Percentiles rank a stretch among this genome's conserved stretches.
Evolutionary conservation across 257 asterid genomes (phyloP).

Genomic region (Solanum virginianum): DNA sequence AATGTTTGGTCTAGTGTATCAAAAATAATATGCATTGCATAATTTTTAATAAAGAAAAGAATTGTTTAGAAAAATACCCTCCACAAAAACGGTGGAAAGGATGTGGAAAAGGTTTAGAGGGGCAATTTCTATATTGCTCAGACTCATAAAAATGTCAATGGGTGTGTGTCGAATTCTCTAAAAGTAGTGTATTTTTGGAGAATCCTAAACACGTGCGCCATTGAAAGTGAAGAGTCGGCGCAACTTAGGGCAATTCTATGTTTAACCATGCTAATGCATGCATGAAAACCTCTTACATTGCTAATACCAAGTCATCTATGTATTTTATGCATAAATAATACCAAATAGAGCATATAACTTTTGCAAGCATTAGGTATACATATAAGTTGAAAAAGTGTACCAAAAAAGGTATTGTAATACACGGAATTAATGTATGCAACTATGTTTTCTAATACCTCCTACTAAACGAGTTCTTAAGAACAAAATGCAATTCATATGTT

Average conservation of each 20-base stretch:
- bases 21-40: neutral
- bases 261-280: neutral
- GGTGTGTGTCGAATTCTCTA: too few relatives aligned
- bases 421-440: neutral
- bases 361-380: too few relatives aligned
- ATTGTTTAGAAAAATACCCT: neutral
- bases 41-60: neutral
- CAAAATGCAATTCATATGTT: neutral
- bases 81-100: neutral
- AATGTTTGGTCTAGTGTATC: neutral
- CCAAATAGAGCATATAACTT: neutral
- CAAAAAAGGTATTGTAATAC: neutral
- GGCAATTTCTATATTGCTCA: neutral
- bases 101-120: neutral
- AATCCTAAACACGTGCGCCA: too few relatives aligned
- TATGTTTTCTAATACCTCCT: neutral
- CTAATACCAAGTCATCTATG: neutral
- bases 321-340: neutral
- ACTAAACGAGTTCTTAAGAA: neutral
- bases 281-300: neutral
- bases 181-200: too few relatives aligned
- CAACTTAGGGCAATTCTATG: neutral
- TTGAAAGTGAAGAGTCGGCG: too few relatives aligned
- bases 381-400: neutral
- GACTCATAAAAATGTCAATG: too few relatives aligned